Evolutionary conservation across 2,329 filamentous ascomycete species (phyloP), one percentile per base, ranked within the genome.

Genomic region (Phialemoniopsis sp.): DNA sequence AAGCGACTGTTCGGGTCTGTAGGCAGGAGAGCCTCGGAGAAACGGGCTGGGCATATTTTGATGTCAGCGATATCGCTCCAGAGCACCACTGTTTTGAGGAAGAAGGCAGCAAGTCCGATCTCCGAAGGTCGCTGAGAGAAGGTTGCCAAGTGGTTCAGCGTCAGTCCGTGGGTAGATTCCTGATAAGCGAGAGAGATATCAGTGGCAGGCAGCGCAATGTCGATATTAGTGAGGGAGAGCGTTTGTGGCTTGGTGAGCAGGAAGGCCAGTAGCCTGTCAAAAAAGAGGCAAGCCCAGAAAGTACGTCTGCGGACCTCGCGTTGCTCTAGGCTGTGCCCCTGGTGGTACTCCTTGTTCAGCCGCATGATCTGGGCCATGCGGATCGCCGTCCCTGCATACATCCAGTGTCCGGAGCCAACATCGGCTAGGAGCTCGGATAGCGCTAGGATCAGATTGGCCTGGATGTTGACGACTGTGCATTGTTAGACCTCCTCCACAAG

Each of bases 361-460:
- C 43, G 43, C 35, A 45, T n/a, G 4, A 32, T 36, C 8, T 45
- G 43, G 8, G 37, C 37, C 43, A 41, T 43, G 16, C 43, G 40
- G 15, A 13, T 76, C 70, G 44, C 76, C 67, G 47, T 76, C 76
- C 50, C 70, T 21, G 37, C 29, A 26, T 39, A 34, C 33, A 34
- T 34, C 33, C 33, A 34, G n/a, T 34, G 33, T 5, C 33, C 18
- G 13, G 33, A 34, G 6, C 33, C 33, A 8, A 18, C n/a, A 34
- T 19, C 18, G 13, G 14, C 13, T 17, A 34, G 18, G 13, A 34
- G 18, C 33, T 34, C 33, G 15, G 33, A 34, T 5, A 34, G 33
- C 14, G 33, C 33, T 16, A 34, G 14, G 13, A 34, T 15, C 4
- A 34, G 17, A 17, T 34, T 16, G 4, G 33, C 33, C 33, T 34